These are phyloP conservation scores for Fusarium guadeloupense DNA, from an alignment of 2,329 filamentous ascomycete species.

Conservation along the genomic window DNA sequence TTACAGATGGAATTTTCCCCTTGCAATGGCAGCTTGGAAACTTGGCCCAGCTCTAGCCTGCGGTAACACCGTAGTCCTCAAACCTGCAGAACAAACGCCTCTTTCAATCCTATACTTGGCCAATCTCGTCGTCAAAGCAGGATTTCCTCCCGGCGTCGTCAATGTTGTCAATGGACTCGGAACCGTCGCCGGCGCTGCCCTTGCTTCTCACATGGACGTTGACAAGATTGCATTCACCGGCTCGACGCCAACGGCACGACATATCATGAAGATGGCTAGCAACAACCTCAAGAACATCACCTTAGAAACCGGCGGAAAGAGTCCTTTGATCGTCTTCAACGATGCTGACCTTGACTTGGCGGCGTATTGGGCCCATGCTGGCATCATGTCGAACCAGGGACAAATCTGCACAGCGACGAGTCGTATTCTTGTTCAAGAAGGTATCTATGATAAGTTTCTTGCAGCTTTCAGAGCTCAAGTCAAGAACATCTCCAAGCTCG, in stretches of 20 bases:
- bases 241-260: conserved; percentile 74
- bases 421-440: conserved; percentile 70
- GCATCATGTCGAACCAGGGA: conserved; percentile 69
- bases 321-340: conserved; percentile 69
- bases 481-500: conserved; percentile 65
- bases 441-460: conserved; percentile 70
- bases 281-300: conserved; percentile 72
- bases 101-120: conserved; percentile 72
- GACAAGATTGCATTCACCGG: conserved; percentile 85
- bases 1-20: conserved; percentile 71
- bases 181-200: conserved; percentile 71
- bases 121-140: conserved; percentile 74
- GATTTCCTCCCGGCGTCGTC: conserved; percentile 80
- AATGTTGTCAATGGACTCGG: conserved; percentile 80
- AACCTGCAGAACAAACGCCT: conserved; percentile 74
- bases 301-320: conserved; percentile 74
- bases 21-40: conserved; percentile 68
- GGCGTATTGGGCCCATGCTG: conserved; percentile 65
- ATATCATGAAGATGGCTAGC: conserved; percentile 81
- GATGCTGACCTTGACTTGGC: conserved; percentile 74
- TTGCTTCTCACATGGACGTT: conserved; percentile 73
- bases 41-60: conserved; percentile 75
- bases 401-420: conserved; percentile 74
- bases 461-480: conserved; percentile 18
- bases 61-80: conserved; percentile 71